Base-by-base conservation (phyloP, 768 basidiomycete species). In the Kwoniella sp. region DNA sequence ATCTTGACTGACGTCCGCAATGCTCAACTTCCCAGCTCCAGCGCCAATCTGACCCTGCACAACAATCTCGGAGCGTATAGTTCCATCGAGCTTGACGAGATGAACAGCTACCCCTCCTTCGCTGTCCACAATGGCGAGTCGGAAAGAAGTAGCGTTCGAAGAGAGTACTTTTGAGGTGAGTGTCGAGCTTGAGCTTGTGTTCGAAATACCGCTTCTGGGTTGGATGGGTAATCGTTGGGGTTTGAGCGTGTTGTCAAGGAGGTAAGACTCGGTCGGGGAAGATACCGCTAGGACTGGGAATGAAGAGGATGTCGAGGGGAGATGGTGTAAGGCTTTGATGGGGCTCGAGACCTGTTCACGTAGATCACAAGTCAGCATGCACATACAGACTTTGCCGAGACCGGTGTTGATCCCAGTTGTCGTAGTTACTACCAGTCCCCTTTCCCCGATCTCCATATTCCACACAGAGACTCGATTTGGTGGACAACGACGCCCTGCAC, bases 1-100 rank as follows among this genome's bases (percentile, higher is more conserved):
- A 24, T 67, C 65, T n/a, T 65, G 53, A 25, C 62, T 64, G 15
- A 74, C 64, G 58, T 66, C 66, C 15, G 37, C 68, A 29, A 33
- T 47, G 21, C 15, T 8, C 29, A 69, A 56, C 19, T 49, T 51
- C n/a, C 47, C 44, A 22, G 30, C 30, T 12, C 62, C 60, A 8
- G 33, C 63, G 6, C 55, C 54, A n/a, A 69, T 26, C 22, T 51
- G 47, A 15, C 65, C 68, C 37, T 65, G 56, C 29, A 29, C 49
- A 4, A 65, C 57, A 13, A 36, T 51, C 30, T 69, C 65, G 13
- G 55, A 53, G 17, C 55, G 48, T 15, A 56, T 40, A 17, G 4
- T 40, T 29, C 60, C 49, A 13, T 63, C 66, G 21, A 36, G 25
- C 22, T 30, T 26, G 7, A 64, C 21, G n/a, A 47, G 15, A 33